Evolutionary conservation across 2,329 filamentous ascomycete genomes (phyloP).

Genomic region (Sporothrix pseudoabietina): DNA sequence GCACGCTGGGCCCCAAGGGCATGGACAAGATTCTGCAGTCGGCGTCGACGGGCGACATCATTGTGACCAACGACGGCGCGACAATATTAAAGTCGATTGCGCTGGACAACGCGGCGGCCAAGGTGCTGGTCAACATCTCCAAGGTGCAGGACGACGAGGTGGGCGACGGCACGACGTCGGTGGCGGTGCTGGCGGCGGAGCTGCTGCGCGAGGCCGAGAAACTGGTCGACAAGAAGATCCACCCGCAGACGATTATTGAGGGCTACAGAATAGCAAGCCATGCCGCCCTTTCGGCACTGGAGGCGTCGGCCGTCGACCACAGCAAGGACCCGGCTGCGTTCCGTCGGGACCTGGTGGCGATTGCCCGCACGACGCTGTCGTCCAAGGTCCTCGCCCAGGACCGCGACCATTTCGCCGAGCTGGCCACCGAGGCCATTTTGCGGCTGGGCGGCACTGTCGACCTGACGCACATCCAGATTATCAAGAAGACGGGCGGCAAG

Average conservation of each 20-base stretch:
- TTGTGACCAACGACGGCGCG: conserved; percentile 98
- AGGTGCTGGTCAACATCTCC: conserved; percentile 98
- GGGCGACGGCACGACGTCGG: conserved; percentile 97
- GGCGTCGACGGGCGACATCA: conserved; percentile 94
- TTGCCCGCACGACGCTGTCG: conserved; percentile 92
- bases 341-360: conserved; percentile 83
- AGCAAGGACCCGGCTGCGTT: conserved; percentile 82
- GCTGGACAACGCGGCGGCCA: conserved; percentile 95
- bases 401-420: conserved; percentile 83
- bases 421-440: conserved; percentile 89
- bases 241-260: conserved; percentile 99
- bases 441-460: conserved; percentile 88
- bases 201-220: conserved; percentile 95
- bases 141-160: conserved; percentile 99
- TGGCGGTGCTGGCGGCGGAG: conserved; percentile 92
- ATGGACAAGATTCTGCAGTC: conserved; percentile 99
- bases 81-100: conserved; percentile 98
- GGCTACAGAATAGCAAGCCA: conserved; percentile 96
- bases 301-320: conserved; percentile 84
- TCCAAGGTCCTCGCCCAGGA: conserved; percentile 97
- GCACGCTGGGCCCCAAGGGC: conserved; percentile 92
- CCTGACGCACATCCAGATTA: conserved; percentile 97
- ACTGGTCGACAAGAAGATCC: conserved; percentile 96
- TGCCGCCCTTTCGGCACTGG: conserved; percentile 81
- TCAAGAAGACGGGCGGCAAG: conserved; percentile 99